Percentiles rank a stretch among this genome's conserved stretches.
These are phyloP conservation scores for Prillingera fragicola DNA, from an alignment of 1,284 basidiomycete species.

Conservation along the genomic window DNA sequence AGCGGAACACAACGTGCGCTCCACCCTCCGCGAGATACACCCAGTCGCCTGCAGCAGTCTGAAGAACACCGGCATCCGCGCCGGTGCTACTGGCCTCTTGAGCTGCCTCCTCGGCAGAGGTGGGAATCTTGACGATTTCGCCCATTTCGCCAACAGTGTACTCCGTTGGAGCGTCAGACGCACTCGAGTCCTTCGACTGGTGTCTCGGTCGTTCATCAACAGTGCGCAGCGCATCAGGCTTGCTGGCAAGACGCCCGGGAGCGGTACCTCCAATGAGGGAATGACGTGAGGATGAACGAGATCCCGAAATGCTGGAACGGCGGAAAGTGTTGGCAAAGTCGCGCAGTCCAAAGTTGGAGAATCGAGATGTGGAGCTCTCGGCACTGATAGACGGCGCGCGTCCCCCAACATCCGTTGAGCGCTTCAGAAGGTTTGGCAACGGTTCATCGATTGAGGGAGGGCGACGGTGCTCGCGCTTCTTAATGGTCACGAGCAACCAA, in stretches of 20 bases:
- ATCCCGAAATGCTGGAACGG: no score
- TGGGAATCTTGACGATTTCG: slow-evolving; percentile 28
- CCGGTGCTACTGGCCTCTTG: background rate
- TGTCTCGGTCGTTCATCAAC: slow-evolving; percentile 1
- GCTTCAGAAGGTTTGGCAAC: slow-evolving; percentile 4
- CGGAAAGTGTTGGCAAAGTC: slow-evolving; percentile 26
- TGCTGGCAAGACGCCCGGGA: background rate
- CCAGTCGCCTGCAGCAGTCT: slow-evolving; percentile 58
- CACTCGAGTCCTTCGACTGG: slow-evolving; percentile 7
- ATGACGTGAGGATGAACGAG: slow-evolving; percentile 12
- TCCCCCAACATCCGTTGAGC: no score
- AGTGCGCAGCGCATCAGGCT: background rate
- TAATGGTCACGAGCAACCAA: slow-evolving; percentile 33
- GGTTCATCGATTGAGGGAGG: slow-evolving; percentile 4
- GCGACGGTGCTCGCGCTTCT: slow-evolving; percentile 12
- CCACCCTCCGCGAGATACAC: slow-evolving; percentile 80
- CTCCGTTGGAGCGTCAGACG: slow-evolving; percentile 26
- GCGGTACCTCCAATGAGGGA: background rate
- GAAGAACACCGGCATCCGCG: no score
- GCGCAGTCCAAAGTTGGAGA: slow-evolving; percentile 19
- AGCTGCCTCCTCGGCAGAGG: slow-evolving; percentile 1
- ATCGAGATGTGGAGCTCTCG: slow-evolving; percentile 17
- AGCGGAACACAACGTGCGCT: slow-evolving; percentile 80
- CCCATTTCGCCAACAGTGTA: slow-evolving; percentile 32
- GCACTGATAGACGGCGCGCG: slow-evolving; percentile 21